These are phyloP conservation scores for Thelonectria blattea DNA, from an alignment of 2,329 filamentous ascomycete genomes.

Conservation along the genomic window DNA sequence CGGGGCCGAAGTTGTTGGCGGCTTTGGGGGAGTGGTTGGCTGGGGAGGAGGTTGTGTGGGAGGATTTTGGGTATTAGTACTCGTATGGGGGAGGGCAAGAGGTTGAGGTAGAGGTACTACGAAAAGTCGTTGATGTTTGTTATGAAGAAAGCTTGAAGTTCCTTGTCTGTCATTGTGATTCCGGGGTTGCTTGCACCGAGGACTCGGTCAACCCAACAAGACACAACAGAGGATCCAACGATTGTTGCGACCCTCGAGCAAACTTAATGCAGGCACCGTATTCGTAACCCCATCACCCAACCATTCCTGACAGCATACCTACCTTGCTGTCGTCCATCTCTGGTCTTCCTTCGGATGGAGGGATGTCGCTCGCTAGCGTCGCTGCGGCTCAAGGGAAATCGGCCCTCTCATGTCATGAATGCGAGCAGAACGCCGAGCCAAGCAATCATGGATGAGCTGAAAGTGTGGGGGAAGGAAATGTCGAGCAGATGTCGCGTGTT, in stretches of 20 bases:
- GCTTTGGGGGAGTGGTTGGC: conserved; percentile 57
- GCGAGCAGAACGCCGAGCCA: not conserved
- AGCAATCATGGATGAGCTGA: not conserved
- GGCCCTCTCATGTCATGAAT: not conserved
- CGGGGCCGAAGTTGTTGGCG: conserved; percentile 50
- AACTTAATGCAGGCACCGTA: too few relatives aligned
- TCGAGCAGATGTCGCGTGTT: too few relatives aligned
- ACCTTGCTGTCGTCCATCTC: not conserved
- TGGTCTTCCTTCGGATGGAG: not conserved
- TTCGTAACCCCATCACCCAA: not conserved
- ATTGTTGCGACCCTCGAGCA: too few relatives aligned
- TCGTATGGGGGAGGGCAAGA: not conserved
- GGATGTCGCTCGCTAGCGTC: not conserved
- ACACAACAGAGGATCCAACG: too few relatives aligned
- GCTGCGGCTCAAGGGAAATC: not conserved
- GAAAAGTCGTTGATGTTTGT: not conserved
- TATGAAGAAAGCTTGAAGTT: too few relatives aligned
- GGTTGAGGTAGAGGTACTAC: too few relatives aligned
- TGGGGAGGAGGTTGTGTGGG: conserved; percentile 60
- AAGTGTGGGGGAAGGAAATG: not conserved
- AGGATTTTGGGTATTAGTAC: conserved; percentile 67
- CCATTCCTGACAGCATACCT: not conserved
- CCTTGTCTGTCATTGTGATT: too few relatives aligned
- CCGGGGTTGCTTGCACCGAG: too few relatives aligned
- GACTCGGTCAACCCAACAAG: too few relatives aligned